Evolutionary conservation across 164 flowering plant species (phyloP).

Genomic region (Kalanchoe fedtschenkoi): DNA sequence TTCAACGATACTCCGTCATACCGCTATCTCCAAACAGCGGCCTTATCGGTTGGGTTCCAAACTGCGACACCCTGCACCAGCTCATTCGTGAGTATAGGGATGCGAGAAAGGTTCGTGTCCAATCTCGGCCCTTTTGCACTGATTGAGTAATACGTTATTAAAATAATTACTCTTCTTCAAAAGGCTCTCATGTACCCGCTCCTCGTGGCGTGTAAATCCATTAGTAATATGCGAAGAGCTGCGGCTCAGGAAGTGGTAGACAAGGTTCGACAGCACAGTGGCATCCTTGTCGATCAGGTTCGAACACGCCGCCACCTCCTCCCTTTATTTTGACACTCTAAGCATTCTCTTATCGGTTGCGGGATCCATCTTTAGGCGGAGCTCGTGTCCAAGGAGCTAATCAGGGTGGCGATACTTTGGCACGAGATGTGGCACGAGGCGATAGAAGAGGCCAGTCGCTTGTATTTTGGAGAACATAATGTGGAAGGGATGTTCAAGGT

Average conservation of each 20-base stretch:
- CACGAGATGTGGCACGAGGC: constrained; percentile 99
- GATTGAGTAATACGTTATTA: background rate
- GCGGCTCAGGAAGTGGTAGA: constrained; percentile 99
- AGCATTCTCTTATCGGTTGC: constrained; percentile 1
- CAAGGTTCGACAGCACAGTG: constrained; percentile 91
- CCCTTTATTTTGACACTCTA: background rate
- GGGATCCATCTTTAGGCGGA: constrained; percentile 61
- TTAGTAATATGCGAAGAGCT: constrained; percentile 73
- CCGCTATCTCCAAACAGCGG: constrained; percentile 98
- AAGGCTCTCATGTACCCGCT: constrained; percentile 99
- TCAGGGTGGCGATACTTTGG: constrained; percentile 97
- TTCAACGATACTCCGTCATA: constrained; percentile 81
- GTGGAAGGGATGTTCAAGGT: constrained; percentile 87
- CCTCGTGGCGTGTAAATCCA: constrained; percentile 96
- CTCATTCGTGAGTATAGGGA: constrained; percentile 94
- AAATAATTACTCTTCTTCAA: constrained; percentile 3
- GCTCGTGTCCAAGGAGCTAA: constrained; percentile 92
- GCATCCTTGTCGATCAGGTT: constrained; percentile 94
- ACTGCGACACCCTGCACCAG: constrained; percentile 91
- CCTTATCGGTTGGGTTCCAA: constrained; percentile 92
- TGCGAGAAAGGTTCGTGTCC: constrained; percentile 70
- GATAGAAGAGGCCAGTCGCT: constrained; percentile 94
- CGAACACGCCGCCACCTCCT: background rate
- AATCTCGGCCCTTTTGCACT: background rate
- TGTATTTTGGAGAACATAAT: constrained; percentile 94